Conservation (phyloP, 805 yeast genomes). For the Ogataea zsoltii region DNA sequence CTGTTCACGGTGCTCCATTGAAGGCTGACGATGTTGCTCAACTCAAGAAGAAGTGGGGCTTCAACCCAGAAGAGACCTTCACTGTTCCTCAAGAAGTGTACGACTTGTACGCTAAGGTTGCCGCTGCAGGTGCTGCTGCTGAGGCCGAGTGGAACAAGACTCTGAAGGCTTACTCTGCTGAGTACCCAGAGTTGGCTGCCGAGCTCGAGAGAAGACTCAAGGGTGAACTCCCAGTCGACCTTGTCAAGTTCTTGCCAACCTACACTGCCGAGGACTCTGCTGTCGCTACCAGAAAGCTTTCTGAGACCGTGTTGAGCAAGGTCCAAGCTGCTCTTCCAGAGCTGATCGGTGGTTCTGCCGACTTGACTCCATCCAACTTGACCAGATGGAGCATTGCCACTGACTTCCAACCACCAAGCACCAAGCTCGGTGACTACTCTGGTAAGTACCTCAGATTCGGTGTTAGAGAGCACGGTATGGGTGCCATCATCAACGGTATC, state of each 20-base stretch:
- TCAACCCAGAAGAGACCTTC: conserved; percentile 82
- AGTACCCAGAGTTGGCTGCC: conserved; percentile 77
- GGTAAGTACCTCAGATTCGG: conserved; percentile 98
- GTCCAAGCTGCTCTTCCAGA: conserved; percentile 75
- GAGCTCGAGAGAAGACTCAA: conserved; percentile 77
- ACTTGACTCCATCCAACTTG: conserved; percentile 94
- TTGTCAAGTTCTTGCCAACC: conserved; percentile 77
- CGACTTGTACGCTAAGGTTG: conserved; percentile 60
- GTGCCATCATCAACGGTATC: conserved; percentile 97
- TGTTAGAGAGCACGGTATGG: conserved; percentile 99
- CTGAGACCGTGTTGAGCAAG: conserved; percentile 72
- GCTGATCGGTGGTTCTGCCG: conserved; percentile 97
- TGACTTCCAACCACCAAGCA: conserved; percentile 88
- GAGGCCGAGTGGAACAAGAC: conserved; percentile 76
- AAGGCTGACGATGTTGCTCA: conserved; percentile 90
- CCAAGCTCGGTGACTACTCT: conserved; percentile 78
- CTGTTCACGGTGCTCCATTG: conserved; percentile 96
- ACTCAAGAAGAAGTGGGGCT: conserved; percentile 80
- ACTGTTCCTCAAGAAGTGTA: conserved; percentile 81
- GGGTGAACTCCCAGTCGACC: conserved; percentile 77
- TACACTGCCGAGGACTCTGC: conserved; percentile 79
- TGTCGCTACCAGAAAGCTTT: conserved; percentile 91
- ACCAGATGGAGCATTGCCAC: conserved; percentile 82
- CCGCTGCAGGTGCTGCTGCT: conserved; percentile 60
- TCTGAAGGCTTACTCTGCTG: conserved; percentile 58